Evolutionary conservation across 768 basidiomycete genomes (phyloP), one percentile per base, ranked within the genome.

Genomic region (Favolaschia claudopus): DNA sequence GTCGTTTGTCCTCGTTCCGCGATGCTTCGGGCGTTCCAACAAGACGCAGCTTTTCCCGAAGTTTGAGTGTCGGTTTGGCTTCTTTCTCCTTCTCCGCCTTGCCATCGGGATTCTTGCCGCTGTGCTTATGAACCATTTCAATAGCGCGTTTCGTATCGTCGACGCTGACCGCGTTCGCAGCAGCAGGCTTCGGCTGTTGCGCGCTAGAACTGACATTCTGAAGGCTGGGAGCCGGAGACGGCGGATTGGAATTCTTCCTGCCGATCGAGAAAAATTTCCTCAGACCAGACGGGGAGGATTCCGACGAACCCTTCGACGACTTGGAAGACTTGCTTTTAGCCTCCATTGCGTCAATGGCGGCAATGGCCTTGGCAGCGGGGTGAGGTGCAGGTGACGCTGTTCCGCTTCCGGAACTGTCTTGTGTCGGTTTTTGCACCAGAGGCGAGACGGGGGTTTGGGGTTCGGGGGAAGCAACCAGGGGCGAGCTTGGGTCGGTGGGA

Each of bases 291-390:
- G 68, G 59, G 32, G 67, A 64, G 12, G 50, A 60, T 57, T 25
- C 55, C 22, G 43, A 32, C 7, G 66, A 63, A 20, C 65, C 55
- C 42, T 69, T 69, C 8, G 69, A 57, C 36, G 48, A 40, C 4
- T 50, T 37, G 9, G 69, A 70, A 32, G 72, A 72, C 64, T 74
- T 80, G 39, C 74, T 73, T 69, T 82, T 84, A 31, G 79, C 77
- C 24, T 85, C 83, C 53, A 86, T 73, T 6, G 83, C 81, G 48
- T 89, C 87, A 39, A 88, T 74, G 55, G 86, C 79, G 7, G 82
- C 86, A 50, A 89, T 85, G 8, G 86, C 82, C 67, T 87, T 89
- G 29, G 85, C 84, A n/a, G 83, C 74, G 19, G 83, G 68, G 4
- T 17, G 40, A 48, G 27, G 63, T 28, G 45, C 22, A 5, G 67